Percentiles rank a stretch among this genome's conserved stretches.
Conservation (phyloP, 2,329 filamentous ascomycete species). For the Colletotrichum viniferum region DNA sequence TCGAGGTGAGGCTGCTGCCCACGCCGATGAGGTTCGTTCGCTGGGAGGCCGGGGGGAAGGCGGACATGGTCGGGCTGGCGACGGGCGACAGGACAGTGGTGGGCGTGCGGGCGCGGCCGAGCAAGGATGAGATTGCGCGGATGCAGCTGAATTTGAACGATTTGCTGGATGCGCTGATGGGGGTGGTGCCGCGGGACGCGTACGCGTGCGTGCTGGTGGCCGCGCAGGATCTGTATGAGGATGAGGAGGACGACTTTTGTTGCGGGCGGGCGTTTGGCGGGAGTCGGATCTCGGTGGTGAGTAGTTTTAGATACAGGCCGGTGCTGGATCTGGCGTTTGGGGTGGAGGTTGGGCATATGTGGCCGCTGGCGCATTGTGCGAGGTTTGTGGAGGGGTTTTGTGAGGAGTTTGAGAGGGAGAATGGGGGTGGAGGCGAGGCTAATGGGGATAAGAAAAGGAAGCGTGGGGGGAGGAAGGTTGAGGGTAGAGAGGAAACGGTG, state of each 20-base stretch:
- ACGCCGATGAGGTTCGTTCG: conserved; percentile 46
- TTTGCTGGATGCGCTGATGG: conserved; percentile 60
- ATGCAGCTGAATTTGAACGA: conserved; percentile 65
- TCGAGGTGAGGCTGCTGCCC: conserved; percentile 51
- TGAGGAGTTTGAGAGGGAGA: not conserved
- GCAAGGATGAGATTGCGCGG: conserved; percentile 49
- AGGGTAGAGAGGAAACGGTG: no score
- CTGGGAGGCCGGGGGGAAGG: conserved; percentile 44
- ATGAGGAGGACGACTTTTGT: conserved; percentile 69
- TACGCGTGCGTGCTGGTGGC: conserved; percentile 62
- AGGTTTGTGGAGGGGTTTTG: conserved; percentile 49
- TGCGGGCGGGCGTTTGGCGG: conserved; percentile 71
- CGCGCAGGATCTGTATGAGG: conserved; percentile 69
- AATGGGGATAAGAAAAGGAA: not conserved
- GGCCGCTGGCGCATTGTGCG: conserved; percentile 68
- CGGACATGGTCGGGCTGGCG: conserved; percentile 46
- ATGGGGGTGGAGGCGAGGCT: not conserved
- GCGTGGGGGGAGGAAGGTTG: no score
- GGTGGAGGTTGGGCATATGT: conserved; percentile 57
- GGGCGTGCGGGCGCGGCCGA: conserved; percentile 55
- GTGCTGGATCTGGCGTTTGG: conserved; percentile 41
- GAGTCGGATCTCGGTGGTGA: conserved; percentile 66
- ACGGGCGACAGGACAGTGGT: conserved; percentile 42
- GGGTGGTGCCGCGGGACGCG: conserved; percentile 59
- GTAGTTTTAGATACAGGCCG: conserved; percentile 66